phyloP scores from a whole-genome alignment of 352 stramenopile species.

The Thraustochytrium sp. region DNA sequence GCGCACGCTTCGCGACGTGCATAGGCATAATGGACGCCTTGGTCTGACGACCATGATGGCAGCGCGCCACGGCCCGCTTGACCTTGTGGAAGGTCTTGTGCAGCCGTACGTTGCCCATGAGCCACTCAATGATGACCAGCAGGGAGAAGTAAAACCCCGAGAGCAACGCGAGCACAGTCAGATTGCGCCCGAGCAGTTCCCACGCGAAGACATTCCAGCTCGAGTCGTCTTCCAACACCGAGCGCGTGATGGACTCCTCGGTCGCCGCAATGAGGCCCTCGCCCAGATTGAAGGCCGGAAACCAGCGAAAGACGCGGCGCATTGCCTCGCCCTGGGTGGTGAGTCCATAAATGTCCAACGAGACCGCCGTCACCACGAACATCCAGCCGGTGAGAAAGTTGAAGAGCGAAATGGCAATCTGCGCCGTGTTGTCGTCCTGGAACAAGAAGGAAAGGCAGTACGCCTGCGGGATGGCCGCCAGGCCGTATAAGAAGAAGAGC shows the following conservation, averaged over 20 bases:
- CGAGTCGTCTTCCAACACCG: neutral
- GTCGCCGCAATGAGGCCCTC: constrained; percentile 12
- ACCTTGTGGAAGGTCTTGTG: neutral
- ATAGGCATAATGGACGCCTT: constrained; percentile 28
- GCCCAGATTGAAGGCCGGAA: constrained; percentile 55
- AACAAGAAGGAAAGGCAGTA: constrained; percentile 58
- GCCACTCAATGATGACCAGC: constrained; percentile 24
- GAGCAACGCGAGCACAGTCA: neutral
- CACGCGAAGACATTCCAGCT: neutral
- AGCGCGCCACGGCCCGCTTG: neutral
- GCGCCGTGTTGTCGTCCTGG: constrained; percentile 52
- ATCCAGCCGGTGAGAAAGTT: constrained; percentile 39
- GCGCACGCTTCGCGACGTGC: neutral
- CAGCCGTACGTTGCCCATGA: constrained; percentile 23
- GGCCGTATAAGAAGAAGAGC: constrained; percentile 53
- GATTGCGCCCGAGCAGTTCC: neutral
- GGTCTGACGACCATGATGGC: neutral
- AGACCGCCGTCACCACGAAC: constrained; percentile 20
- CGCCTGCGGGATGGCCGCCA: constrained; percentile 52
- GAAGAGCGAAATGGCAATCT: constrained; percentile 40
- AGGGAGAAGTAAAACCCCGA: neutral
- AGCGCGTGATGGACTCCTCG: neutral
- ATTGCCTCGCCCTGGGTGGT: neutral
- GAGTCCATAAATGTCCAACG: constrained; percentile 27
- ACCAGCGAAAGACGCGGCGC: constrained; percentile 50